A percentile compares a stretch with the other conserved stretches of the same genome.
These are phyloP conservation scores for Crithidia fasciculata DNA, from an alignment of 208 protist genomes.

Conservation along the genomic window DNA sequence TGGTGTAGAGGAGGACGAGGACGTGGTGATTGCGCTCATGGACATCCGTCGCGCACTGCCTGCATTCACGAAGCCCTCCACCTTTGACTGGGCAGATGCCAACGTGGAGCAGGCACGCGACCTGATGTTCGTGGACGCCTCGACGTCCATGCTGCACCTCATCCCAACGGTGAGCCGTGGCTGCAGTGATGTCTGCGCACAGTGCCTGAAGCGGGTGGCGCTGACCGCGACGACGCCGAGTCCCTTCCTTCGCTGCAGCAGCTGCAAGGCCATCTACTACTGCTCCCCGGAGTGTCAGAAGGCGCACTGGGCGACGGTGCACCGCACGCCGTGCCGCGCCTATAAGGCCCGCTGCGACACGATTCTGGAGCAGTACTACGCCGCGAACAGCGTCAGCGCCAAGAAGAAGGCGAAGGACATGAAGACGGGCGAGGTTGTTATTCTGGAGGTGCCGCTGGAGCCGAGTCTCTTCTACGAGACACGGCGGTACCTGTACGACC, in stretches of 20 bases:
- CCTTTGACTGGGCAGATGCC: constrained; percentile 48
- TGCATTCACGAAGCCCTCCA: background rate
- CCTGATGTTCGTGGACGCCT: constrained; percentile 86
- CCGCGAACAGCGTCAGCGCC: constrained; percentile 37
- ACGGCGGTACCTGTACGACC: constrained; percentile 76
- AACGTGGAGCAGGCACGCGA: constrained; percentile 66
- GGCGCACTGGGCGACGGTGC: constrained; percentile 62
- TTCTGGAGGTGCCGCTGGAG: constrained; percentile 75
- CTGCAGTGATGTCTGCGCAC: constrained; percentile 53
- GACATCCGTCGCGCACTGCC: constrained; percentile 78
- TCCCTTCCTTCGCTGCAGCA: constrained; percentile 68
- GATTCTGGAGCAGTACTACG: constrained; percentile 60
- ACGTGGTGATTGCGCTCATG: constrained; percentile 73
- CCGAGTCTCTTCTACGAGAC: constrained; percentile 76
- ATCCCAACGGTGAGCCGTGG: constrained; percentile 69
- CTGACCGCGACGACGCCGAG: constrained; percentile 11
- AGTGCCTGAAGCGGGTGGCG: constrained; percentile 44
- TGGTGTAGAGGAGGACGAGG: constrained; percentile 53
- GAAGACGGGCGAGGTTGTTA: constrained; percentile 39
- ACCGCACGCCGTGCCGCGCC: constrained; percentile 57
- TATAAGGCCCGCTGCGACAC: constrained; percentile 58
- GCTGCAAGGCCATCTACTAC: constrained; percentile 86
- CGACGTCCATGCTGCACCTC: constrained; percentile 69
- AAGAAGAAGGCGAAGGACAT: constrained; percentile 30
- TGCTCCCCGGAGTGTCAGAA: constrained; percentile 75